Percentiles rank a stretch among this genome's conserved stretches.
Conservation (phyloP, 2,329 filamentous ascomycete genomes). For the Chrysoporthe puriensis region DNA sequence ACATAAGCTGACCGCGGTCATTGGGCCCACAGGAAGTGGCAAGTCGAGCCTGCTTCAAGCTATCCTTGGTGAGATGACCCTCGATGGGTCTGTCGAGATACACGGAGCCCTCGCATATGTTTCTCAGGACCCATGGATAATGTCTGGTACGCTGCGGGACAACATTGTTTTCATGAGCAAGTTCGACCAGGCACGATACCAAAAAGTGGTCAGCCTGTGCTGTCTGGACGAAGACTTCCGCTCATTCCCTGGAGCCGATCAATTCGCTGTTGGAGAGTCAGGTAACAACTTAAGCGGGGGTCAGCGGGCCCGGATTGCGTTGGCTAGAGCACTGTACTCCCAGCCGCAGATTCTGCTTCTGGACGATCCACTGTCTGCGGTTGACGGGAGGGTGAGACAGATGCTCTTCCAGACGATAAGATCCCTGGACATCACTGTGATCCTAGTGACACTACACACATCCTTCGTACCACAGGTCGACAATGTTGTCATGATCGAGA, state of each 20-base stretch:
- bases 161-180: conserved; percentile 16
- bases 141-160: conserved; percentile 13
- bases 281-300: conserved; percentile 17
- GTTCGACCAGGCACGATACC: conserved; percentile 12
- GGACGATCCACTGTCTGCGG: conserved; percentile 17
- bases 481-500: conserved; percentile 11
- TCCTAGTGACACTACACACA: conserved; percentile 15
- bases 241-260: conserved; percentile 12
- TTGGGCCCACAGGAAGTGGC: conserved; percentile 13
- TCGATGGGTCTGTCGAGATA: neutral
- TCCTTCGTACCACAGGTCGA: conserved; percentile 13
- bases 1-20: conserved; percentile 2
- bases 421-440: neutral
- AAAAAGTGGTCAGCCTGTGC: neutral
- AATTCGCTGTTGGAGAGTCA: conserved; percentile 13
- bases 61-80: conserved; percentile 12
- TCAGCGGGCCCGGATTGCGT: conserved; percentile 9
- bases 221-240: conserved; percentile 13
- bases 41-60: conserved; percentile 20
- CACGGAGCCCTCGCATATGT: conserved; percentile 9
- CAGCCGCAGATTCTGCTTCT: conserved; percentile 11
- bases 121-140: conserved; percentile 16
- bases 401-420: conserved; percentile 10
- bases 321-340: conserved; percentile 17
- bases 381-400: conserved; percentile 9